Evolutionary conservation across 1,284 basidiomycete species (phyloP).

Genomic region (Sporisorium sorghi): DNA sequence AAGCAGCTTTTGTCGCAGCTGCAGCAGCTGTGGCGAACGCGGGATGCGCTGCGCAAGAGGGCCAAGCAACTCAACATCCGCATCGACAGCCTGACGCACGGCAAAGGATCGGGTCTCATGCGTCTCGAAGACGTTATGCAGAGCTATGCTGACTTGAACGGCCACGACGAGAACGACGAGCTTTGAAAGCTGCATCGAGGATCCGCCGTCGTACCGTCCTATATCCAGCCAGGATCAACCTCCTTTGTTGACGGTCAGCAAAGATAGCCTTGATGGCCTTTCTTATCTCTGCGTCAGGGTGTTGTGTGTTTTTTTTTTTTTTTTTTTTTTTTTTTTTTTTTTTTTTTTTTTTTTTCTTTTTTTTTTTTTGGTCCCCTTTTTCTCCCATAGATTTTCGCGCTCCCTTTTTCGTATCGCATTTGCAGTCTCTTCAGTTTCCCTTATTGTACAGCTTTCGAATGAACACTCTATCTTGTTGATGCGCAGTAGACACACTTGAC

Average conservation of each 20-base stretch:
- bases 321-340: too few species aligned
- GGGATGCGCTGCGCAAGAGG: conserved; percentile 29
- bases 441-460: background rate
- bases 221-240: background rate
- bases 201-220: background rate
- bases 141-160: background rate
- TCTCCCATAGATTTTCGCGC: conserved; percentile 3
- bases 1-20: conserved; percentile 41
- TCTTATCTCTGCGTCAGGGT: conserved; percentile 8
- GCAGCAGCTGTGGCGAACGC: conserved; percentile 45
- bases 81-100: conserved; percentile 39
- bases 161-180: conserved; percentile 23
- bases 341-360: too few species aligned
- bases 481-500: too few species aligned
- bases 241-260: too few species aligned
- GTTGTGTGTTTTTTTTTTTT: background rate
- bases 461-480: background rate
- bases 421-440: conserved; percentile 1
- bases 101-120: conserved; percentile 38
- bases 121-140: conserved; percentile 23
- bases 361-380: too few species aligned
- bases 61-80: conserved; percentile 44
- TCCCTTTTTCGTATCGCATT: conserved; percentile 11
- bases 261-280: background rate
- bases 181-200: conserved; percentile 9